These are phyloP conservation scores for Botrytis fragariae DNA, from an alignment of 2,329 filamentous ascomycete genomes.

Conservation along the genomic window DNA sequence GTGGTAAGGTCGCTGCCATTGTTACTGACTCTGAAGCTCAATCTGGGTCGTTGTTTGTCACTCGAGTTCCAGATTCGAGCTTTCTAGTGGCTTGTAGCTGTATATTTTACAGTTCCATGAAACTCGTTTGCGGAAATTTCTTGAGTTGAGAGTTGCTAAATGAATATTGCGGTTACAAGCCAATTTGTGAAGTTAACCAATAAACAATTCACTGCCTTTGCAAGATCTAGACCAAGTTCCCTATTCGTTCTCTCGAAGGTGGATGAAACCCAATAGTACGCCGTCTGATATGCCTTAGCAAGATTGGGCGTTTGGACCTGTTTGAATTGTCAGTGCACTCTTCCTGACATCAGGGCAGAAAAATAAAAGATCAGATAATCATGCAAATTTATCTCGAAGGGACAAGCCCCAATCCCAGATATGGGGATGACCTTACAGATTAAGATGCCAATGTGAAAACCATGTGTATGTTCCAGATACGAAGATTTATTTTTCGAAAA, in stretches of 20 bases:
- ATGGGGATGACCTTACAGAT: conserved; percentile 21
- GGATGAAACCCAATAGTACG: conserved; percentile 35
- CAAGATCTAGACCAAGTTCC: neutral
- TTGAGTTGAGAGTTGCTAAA: neutral
- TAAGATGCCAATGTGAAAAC: conserved; percentile 14
- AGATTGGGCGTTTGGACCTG: conserved; percentile 27
- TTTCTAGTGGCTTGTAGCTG: conserved; percentile 17
- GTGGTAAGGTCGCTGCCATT: conserved; percentile 41
- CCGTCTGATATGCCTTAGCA: conserved; percentile 35
- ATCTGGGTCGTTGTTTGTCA: neutral
- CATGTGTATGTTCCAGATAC: conserved; percentile 12
- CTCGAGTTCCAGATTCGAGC: neutral
- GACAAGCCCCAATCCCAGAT: neutral
- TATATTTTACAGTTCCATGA: conserved; percentile 15
- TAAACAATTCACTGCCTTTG: neutral
- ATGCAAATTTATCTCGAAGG: neutral
- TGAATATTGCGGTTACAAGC: neutral
- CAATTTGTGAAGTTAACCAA: neutral
- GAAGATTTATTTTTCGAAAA: conserved; percentile 6
- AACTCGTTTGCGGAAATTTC: neutral
- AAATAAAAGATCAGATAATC: conserved; percentile 18
- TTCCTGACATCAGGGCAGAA: conserved; percentile 13
- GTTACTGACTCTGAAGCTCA: conserved; percentile 17
- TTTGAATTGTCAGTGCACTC: conserved; percentile 30
- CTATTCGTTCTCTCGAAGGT: neutral